phyloP scores from a whole-genome alignment of 345 rosid genomes.

The Hypericum perforatum region DNA sequence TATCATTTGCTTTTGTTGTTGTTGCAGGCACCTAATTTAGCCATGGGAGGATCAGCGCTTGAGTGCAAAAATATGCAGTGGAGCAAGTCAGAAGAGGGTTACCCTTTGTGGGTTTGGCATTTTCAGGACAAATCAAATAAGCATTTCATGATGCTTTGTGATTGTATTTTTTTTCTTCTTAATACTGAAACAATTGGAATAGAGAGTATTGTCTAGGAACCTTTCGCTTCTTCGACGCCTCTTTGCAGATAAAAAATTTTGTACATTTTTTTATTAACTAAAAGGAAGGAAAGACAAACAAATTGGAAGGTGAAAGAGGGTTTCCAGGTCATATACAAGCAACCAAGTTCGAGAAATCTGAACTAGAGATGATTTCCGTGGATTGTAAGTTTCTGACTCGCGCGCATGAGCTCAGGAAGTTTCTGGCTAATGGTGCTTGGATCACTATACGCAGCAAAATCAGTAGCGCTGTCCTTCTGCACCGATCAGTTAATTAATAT shows the following conservation, averaged over 20 bases:
- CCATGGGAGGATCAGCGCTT: conserved; percentile 16
- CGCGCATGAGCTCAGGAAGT: conserved; percentile 65
- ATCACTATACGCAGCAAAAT: conserved; percentile 68
- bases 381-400: conserved; percentile 59
- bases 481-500: conserved; percentile 4
- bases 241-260: too few relatives aligned
- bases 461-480: conserved; percentile 86
- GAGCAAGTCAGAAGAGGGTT: conserved; percentile 21
- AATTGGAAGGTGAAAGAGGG: too few relatives aligned
- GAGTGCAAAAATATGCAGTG: conserved; percentile 26
- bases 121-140: conserved; percentile 2
- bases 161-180: too few relatives aligned
- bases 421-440: conserved; percentile 79
- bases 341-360: too few relatives aligned
- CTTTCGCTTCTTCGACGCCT: too few relatives aligned
- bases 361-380: conserved; percentile 16
- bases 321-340: too few relatives aligned
- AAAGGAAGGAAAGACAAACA: too few relatives aligned
- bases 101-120: conserved; percentile 6
- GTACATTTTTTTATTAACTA: too few relatives aligned
- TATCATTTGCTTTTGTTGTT: conserved; percentile 1
- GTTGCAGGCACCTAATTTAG: conserved; percentile 64
- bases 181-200: too few relatives aligned
- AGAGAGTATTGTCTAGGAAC: too few relatives aligned
- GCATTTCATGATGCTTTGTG: too few relatives aligned